A percentile compares a stretch with the other conserved stretches of the same genome.
phyloP scores from a whole-genome alignment of 441 rosid genomes.

The Daphne laureola region DNA sequence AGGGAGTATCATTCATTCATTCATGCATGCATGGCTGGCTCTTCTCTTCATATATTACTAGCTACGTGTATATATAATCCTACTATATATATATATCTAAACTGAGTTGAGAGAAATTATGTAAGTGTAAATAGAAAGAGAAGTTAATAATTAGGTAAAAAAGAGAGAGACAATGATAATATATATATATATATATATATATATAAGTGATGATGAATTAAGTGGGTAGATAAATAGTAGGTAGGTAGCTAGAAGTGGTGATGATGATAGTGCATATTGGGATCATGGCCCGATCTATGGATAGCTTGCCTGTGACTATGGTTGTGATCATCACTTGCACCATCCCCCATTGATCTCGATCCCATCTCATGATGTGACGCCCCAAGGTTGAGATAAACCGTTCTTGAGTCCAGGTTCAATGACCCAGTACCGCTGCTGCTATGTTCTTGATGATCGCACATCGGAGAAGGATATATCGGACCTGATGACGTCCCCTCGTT shows the following conservation, averaged over 20 bases:
- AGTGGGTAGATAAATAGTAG: constrained; percentile 6
- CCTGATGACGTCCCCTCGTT: constrained; percentile 28
- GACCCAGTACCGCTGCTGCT: constrained; percentile 52
- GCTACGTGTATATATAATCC: too few relatives aligned
- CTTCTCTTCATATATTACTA: too few relatives aligned
- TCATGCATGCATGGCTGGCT: too few relatives aligned
- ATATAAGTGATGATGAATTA: constrained; percentile 6
- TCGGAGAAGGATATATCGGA: constrained; percentile 53
- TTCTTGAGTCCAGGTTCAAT: constrained; percentile 69
- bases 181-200: constrained; percentile 15
- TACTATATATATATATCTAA: too few relatives aligned
- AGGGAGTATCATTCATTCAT: too few relatives aligned
- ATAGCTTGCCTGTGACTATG: constrained; percentile 46
- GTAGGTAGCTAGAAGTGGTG: constrained; percentile 24
- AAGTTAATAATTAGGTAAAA: too few relatives aligned
- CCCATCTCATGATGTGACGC: constrained; percentile 60
- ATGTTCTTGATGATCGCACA: constrained; percentile 60
- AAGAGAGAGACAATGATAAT: too few relatives aligned
- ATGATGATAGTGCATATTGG: constrained; percentile 57
- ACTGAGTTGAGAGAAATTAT: too few relatives aligned
- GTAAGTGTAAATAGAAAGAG: too few relatives aligned
- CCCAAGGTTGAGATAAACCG: constrained; percentile 87
- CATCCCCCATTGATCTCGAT: constrained; percentile 46
- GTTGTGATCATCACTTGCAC: constrained; percentile 26
- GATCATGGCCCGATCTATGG: constrained; percentile 48